Conservation (phyloP, 148 eudicot genomes). For the Rhododendron ovatum region DNA sequence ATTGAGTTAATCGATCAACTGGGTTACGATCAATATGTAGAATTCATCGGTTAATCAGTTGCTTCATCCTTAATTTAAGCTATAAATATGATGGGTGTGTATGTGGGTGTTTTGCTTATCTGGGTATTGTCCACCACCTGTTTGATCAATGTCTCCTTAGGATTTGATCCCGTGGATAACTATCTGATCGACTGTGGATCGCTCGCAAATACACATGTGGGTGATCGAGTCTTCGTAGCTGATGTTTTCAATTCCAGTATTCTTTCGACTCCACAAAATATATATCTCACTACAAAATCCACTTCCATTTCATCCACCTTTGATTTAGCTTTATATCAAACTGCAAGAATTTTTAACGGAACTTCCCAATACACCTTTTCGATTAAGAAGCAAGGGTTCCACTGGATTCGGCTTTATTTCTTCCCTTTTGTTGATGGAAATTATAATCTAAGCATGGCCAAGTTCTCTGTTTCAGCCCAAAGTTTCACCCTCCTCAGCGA, state of each 20-base stretch:
- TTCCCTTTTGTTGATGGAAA: conserved; percentile 36
- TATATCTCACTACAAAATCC: conserved; percentile 24
- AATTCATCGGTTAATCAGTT: neutral
- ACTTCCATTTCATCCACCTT: conserved; percentile 22
- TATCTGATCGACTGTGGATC: conserved; percentile 63
- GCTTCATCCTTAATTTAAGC: neutral
- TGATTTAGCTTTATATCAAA: conserved; percentile 33
- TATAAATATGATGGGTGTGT: neutral
- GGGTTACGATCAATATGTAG: neutral
- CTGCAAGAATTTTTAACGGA: conserved; percentile 39
- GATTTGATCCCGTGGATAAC: conserved; percentile 41
- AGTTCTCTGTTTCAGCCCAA: conserved; percentile 46
- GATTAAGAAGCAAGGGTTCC: conserved; percentile 41
- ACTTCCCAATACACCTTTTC: conserved; percentile 41
- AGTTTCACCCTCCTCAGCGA: conserved; percentile 47
- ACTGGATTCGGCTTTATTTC: conserved; percentile 57
- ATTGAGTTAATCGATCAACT: neutral
- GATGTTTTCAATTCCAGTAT: conserved; percentile 30
- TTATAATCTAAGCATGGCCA: conserved; percentile 35
- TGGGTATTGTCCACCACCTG: conserved; percentile 28
- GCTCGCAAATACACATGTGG: conserved; percentile 29
- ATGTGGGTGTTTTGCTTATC: neutral
- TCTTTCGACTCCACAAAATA: conserved; percentile 37
- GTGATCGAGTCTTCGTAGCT: conserved; percentile 30
- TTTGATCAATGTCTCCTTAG: conserved; percentile 35